Percentiles rank a stretch among this genome's conserved stretches.
phyloP scores from a whole-genome alignment of 257 asterid genomes.

The Solanum acaule region DNA sequence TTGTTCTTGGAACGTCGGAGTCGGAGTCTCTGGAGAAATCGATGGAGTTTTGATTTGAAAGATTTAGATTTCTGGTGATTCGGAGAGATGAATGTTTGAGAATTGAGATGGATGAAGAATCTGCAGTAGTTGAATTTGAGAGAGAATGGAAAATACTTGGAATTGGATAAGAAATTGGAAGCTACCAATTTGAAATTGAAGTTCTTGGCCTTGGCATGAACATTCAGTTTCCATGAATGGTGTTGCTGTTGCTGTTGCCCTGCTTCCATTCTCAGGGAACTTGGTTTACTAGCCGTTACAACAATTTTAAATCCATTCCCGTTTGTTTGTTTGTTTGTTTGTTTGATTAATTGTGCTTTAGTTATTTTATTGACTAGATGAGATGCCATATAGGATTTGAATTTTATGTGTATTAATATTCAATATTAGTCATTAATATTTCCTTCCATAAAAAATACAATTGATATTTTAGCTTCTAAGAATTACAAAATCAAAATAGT shows the following conservation, averaged over 20 bases:
- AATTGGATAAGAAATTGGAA: conserved; percentile 10
- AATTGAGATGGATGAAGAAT: background rate
- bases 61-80: background rate
- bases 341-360: background rate
- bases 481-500: background rate
- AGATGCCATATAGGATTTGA: too few species aligned
- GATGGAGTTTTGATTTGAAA: conserved; percentile 11
- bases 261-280: background rate
- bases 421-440: background rate
- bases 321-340: too few species aligned
- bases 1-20: background rate
- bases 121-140: conserved; percentile 17
- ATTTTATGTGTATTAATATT: too few species aligned
- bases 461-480: background rate
- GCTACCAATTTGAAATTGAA: conserved; percentile 20
- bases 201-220: conserved; percentile 24
- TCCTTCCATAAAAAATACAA: background rate
- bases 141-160: conserved; percentile 15
- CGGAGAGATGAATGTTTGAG: conserved; percentile 4
- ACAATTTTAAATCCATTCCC: background rate
- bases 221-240: conserved; percentile 26
- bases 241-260: background rate
- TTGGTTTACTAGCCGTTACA: background rate
- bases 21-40: background rate
- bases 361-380: background rate